Evolutionary conservation across 2,329 filamentous ascomycete genomes (phyloP).

Genomic region (Talaromyces sp.): DNA sequence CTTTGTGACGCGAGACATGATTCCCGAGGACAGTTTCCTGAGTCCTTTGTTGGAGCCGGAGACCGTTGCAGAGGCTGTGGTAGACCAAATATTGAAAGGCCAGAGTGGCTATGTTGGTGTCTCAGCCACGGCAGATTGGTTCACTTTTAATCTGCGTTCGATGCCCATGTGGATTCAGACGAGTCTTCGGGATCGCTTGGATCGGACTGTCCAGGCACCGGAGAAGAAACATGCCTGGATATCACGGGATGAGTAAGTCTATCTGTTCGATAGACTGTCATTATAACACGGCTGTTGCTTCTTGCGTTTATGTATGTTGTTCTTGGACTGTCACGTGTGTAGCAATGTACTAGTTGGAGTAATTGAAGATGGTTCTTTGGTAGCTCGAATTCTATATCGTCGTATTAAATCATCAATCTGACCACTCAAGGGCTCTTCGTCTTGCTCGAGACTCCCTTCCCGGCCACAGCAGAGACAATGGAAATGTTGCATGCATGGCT

Average conservation of each 20-base stretch:
- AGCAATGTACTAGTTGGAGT: neutral
- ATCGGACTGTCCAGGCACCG: slow-evolving; percentile 22
- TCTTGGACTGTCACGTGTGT: neutral
- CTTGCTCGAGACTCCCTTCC: neutral
- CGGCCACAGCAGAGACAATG: slow-evolving; percentile 10
- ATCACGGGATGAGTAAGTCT: slow-evolving; percentile 6
- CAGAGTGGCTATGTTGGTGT: slow-evolving; percentile 56
- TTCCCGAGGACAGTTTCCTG: slow-evolving; percentile 51
- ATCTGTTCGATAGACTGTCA: neutral
- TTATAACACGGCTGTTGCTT: neutral
- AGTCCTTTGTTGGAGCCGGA: slow-evolving; percentile 56
- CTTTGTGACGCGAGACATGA: slow-evolving; percentile 43
- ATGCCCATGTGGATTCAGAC: slow-evolving; percentile 64
- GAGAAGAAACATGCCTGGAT: slow-evolving; percentile 19
- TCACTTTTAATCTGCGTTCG: slow-evolving; percentile 42
- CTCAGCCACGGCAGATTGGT: slow-evolving; percentile 49
- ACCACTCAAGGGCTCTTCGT: slow-evolving; percentile 3
- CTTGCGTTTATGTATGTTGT: neutral
- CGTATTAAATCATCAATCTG: slow-evolving; percentile 13
- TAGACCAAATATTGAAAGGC: slow-evolving; percentile 58
- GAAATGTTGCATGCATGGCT: slow-evolving; percentile 13
- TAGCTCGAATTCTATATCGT: slow-evolving; percentile 1
- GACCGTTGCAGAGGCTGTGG: slow-evolving; percentile 63
- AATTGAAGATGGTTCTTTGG: neutral
- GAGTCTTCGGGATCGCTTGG: slow-evolving; percentile 43